A percentile compares a stretch with the other conserved stretches of the same genome.
phyloP scores from a whole-genome alignment of 371 early-diverging fungal species.

The Phascolomyces articulosus region DNA sequence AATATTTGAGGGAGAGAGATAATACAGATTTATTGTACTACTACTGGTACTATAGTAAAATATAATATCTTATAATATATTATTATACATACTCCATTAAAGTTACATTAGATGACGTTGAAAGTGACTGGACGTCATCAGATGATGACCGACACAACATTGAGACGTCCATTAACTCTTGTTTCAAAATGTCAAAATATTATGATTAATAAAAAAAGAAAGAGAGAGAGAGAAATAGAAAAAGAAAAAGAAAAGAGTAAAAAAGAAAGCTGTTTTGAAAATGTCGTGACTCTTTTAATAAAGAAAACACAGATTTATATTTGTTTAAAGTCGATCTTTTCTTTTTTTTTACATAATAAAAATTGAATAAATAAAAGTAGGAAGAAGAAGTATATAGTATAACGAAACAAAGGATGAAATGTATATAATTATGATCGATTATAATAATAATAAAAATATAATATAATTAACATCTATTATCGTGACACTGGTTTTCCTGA shows the following conservation, averaged over 20 bases:
- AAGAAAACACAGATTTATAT: too few relatives aligned
- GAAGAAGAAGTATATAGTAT: too few relatives aligned
- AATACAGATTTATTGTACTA: not conserved
- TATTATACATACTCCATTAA: not conserved
- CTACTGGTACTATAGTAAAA: not conserved
- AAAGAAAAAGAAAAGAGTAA: too few relatives aligned
- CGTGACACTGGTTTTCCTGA: constrained; percentile 11
- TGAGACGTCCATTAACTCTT: not conserved
- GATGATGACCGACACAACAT: not conserved
- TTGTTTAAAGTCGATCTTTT: too few relatives aligned
- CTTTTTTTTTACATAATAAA: too few relatives aligned
- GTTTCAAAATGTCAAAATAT: not conserved
- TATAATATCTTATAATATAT: not conserved
- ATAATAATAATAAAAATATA: not conserved
- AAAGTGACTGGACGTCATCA: not conserved
- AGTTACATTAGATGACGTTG: not conserved
- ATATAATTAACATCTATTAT: not conserved
- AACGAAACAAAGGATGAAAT: too few relatives aligned
- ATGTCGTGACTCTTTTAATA: not conserved
- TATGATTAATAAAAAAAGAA: not conserved
- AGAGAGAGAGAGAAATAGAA: not conserved
- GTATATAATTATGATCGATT: too few relatives aligned
- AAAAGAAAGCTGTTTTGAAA: too few relatives aligned
- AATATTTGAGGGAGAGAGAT: too few relatives aligned
- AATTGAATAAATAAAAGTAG: too few relatives aligned